Evolutionary conservation across 192 early-diverging fungal species (phyloP), one percentile per base, ranked within the genome.

Genomic region (Phlyctochytrium planicorne): DNA sequence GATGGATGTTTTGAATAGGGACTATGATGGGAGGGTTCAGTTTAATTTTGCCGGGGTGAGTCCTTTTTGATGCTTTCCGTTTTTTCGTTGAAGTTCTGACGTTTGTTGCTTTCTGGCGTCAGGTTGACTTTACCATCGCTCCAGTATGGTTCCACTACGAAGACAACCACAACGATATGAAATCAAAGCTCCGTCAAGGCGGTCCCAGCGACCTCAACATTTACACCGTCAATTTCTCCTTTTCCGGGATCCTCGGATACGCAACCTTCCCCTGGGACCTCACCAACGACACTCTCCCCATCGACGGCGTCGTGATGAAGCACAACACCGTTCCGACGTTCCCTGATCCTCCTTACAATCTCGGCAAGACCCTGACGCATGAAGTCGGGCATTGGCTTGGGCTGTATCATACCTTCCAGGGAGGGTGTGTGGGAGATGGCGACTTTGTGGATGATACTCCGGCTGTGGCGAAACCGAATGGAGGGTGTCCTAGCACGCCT

Each of bases 301-400:
- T 16, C 16, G 67, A 69, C 70, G 67, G 67, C 71, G 67, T 69
- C 10, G 67, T 69, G 24, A 56, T 69, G 12, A 12, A 71, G 10
- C 31, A 70, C 23, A 31, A 32, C 10, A 71, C 67, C 10, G 10
- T 69, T 24, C 67, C 67, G 30, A 47, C 10, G 16, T 68, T 68
- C 27, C n/a, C 34, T 29, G 17, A 16, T 40, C 17, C 66, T 12
- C n/a, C n/a, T 4, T 69, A 70, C 67, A 70, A 69, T 47, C 29
- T 69, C 20, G 40, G 40, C 10, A 6, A 20, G 10, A 47, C 40
- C 6, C 20, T 47, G 20, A 14, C 40, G 40, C 67, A 69, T 47
- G 67, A 69, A 69, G 68, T 70, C 10, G 67, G 67, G 16, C 67
- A 69, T 29, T 69, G 67, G 67, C n/a, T 70, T 16, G 67, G 67